Evolutionary conservation across 352 stramenopile genomes (phyloP), one percentile per base, ranked within the genome.

Genomic region (Phytophthora cajani): DNA sequence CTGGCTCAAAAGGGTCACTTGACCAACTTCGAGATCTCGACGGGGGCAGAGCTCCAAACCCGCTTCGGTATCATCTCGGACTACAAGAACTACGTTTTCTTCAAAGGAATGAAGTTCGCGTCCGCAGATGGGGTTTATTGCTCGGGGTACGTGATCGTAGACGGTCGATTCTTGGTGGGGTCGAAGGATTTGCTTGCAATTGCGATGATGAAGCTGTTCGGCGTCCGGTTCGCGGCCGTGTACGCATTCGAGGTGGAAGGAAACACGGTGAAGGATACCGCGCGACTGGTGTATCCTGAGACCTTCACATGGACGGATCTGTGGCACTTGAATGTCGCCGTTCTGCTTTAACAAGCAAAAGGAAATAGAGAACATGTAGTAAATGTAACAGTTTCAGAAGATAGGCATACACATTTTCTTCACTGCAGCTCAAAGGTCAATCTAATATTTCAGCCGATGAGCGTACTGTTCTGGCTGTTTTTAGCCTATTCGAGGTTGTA

Each of bases 101-200:
- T 74, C 32, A 75, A 81, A 53, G 74, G 71, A 1, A 63, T 78
- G 49, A 78, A 78, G 52, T 80, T 75, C 27, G 74, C 74, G 25
- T 75, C 66, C n/a, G 64, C 68, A 25, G 75, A 78, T 5, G 76
- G 69, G 16, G 78, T 79, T 32, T 81, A 75, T 51, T 72, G 69
- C 65, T 74, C 57, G 1, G 72, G 69, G 0, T 82, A 70, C 40
- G 72, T 83, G 8, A 73, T 83, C 14, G 73, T 72, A 1, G 72
- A 78, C 46, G 56, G 64, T 19, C 75, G 74, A 42, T 80, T 70
- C 40, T 62, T 84, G 25, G 68, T 80, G 9, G 51, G 64, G 14
- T 72, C 71, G 10, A 69, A 75, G 25, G 59, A 77, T 42, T 49
- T 81, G 8, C 21, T 67, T 19, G 52, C 61, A 14, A 64, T 81